Conservation (phyloP, 2,329 filamentous ascomycete genomes). For the Canariomyces notabilis region DNA sequence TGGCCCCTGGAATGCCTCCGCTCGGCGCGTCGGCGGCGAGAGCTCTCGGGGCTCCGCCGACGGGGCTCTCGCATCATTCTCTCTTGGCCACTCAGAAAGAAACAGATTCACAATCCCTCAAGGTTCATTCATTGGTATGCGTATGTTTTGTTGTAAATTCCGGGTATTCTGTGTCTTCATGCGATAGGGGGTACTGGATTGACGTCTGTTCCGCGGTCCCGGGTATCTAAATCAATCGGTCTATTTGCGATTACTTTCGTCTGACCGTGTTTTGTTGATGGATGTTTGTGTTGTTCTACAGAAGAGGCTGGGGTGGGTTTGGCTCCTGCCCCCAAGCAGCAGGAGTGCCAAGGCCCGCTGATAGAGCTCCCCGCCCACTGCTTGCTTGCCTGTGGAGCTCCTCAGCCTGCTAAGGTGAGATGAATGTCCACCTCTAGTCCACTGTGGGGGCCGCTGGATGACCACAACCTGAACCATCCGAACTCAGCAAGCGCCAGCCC, state of each 20-base stretch:
- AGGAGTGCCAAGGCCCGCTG: constrained; percentile 5
- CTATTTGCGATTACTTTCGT: not conserved
- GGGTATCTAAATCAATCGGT: not conserved
- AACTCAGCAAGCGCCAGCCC: not conserved
- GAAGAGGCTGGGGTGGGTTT: too few species aligned
- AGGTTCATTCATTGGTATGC: constrained; percentile 20
- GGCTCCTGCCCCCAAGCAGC: not conserved
- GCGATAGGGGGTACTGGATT: constrained; percentile 8
- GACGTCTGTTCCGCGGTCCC: not conserved
- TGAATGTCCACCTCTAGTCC: too few species aligned
- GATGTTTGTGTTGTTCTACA: too few species aligned
- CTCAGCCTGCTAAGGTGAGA: not conserved
- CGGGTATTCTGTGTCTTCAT: constrained; percentile 7
- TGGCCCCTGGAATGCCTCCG: constrained; percentile 39
- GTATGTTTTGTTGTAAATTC: not conserved
- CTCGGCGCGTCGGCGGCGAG: constrained; percentile 46
- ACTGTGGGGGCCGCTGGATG: too few species aligned
- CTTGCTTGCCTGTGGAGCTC: constrained; percentile 5
- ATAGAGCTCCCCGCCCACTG: constrained; percentile 2
- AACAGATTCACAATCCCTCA: constrained; percentile 13
- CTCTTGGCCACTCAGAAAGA: constrained; percentile 7
- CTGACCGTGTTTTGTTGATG: constrained; percentile 8
- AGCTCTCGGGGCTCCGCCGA: constrained; percentile 52
- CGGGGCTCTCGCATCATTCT: constrained; percentile 51
- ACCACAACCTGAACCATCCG: too few species aligned